Percentiles rank a stretch among this genome's conserved stretches.
phyloP scores from a whole-genome alignment of 139 green algal species.

The Volvox africanus region DNA sequence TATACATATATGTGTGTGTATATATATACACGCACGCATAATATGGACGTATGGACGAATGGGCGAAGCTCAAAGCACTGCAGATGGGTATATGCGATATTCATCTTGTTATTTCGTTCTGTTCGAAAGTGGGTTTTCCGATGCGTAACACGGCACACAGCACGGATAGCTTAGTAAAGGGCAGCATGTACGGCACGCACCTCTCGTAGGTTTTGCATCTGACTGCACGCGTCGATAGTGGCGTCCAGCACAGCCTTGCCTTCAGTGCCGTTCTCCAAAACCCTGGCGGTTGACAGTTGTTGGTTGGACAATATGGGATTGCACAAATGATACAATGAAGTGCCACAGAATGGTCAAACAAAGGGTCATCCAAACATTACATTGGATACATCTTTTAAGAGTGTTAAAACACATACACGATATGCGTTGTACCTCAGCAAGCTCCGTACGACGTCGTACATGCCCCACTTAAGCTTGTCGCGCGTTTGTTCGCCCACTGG shows the following conservation, averaged over 20 bases:
- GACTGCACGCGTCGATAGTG: slow-evolving; percentile 84
- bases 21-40: too few relatives aligned
- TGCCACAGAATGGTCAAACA: background rate
- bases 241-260: slow-evolving; percentile 86
- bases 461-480: slow-evolving; percentile 74
- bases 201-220: slow-evolving; percentile 91
- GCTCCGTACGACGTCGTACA: slow-evolving; percentile 87
- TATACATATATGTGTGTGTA: too few relatives aligned
- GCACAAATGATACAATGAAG: too few relatives aligned
- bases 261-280: slow-evolving; percentile 70
- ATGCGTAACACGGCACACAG: too few relatives aligned
- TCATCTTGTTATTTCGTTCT: too few relatives aligned
- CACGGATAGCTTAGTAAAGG: too few relatives aligned
- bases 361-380: too few relatives aligned
- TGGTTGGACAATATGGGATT: too few relatives aligned
- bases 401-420: background rate
- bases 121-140: too few relatives aligned
- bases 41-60: too few relatives aligned
- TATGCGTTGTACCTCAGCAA: slow-evolving; percentile 36
- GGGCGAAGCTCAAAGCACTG: background rate
- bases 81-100: too few relatives aligned
- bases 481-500: slow-evolving; percentile 39
- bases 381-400: background rate
- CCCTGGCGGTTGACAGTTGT: slow-evolving; percentile 41
- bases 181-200: background rate